Evolutionary conservation across 768 basidiomycete species (phyloP), one percentile per base, ranked within the genome.

Genomic region (Tephrocybe sp.): DNA sequence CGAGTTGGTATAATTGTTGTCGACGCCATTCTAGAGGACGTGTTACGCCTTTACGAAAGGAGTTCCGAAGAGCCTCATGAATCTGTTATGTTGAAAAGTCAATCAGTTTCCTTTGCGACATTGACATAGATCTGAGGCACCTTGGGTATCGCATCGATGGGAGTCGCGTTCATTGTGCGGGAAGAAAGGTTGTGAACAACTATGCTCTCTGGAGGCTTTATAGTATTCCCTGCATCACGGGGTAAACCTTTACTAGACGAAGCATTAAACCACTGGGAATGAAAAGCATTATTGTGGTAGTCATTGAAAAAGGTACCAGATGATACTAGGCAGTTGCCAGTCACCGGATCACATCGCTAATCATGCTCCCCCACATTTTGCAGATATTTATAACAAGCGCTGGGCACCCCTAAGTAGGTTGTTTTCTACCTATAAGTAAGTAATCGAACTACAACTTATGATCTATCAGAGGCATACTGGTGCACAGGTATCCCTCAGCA

Each of bases 1-100:
- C 83, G 26, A 89, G 72, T 55, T 84, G 82, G 36, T 72, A 69
- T 35, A 90, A 73, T 55, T 91, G 89, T 38, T 78, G 73, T 46
- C 78, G 77, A 13, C 89, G 77, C 76, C 79, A 89, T 51, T 66
- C 64, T 31, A 89, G 56, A 2, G 80, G 67, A n/a, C 69, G 72
- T 0, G 82, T 77, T 31, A 69, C 55, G 3, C 82, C 79, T 0
- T 71, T 55, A n/a, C 64, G 64, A 66, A 87, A 88, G 5, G 77
- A 78, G 27, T 65, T 60, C 5, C 64, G 67, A 5, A 87, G 56
- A 1, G 56, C 55, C 5, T 63, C 57, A 22, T 64, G 62, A 39
- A 72, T 70, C 73, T 74, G 28, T 24, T 9, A 46, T 21, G n/a
- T 3, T 2, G 11, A 15, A 26, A 18, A n/a, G 21, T 21, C 26